These are phyloP conservation scores for Physocladia obscura DNA, from an alignment of 192 early-diverging fungal genomes.

Conservation along the genomic window DNA sequence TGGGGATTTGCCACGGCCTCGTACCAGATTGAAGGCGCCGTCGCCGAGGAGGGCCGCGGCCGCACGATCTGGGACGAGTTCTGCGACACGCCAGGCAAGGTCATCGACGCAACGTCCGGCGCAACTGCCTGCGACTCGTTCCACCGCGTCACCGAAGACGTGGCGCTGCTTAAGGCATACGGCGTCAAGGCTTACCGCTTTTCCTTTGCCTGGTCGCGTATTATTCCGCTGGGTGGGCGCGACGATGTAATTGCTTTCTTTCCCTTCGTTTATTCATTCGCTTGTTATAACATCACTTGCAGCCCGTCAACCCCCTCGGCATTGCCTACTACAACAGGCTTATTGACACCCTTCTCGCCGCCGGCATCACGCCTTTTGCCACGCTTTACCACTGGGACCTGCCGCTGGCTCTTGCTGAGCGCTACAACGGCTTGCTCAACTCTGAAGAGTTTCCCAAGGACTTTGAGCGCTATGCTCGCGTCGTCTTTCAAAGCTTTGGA, in stretches of 20 bases:
- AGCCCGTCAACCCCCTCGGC: slow-evolving; percentile 43
- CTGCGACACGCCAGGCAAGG: slow-evolving; percentile 11
- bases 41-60: slow-evolving; percentile 45
- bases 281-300: neutral
- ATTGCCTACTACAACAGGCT: slow-evolving; percentile 47
- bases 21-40: slow-evolving; percentile 48
- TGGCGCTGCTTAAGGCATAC: slow-evolving; percentile 21
- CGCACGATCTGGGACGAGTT: slow-evolving; percentile 45
- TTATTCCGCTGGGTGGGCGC: slow-evolving; percentile 37
- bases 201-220: slow-evolving; percentile 50
- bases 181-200: slow-evolving; percentile 39
- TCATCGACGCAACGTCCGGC: neutral
- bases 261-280: no score
- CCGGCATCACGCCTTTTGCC: slow-evolving; percentile 37
- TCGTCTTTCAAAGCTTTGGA: slow-evolving; percentile 43
- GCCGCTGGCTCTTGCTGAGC: slow-evolving; percentile 37
- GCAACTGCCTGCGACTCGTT: slow-evolving; percentile 16
- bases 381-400: slow-evolving; percentile 50
- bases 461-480: slow-evolving; percentile 40
- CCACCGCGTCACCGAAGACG: slow-evolving; percentile 34
- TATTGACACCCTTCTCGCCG: slow-evolving; percentile 38
- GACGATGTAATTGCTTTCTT: no score
- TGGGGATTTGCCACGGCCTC: slow-evolving; percentile 41
- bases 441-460: slow-evolving; percentile 31
- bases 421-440: slow-evolving; percentile 34